Evolutionary conservation across 768 basidiomycete species (phyloP).

Genomic region (Russula sp.): DNA sequence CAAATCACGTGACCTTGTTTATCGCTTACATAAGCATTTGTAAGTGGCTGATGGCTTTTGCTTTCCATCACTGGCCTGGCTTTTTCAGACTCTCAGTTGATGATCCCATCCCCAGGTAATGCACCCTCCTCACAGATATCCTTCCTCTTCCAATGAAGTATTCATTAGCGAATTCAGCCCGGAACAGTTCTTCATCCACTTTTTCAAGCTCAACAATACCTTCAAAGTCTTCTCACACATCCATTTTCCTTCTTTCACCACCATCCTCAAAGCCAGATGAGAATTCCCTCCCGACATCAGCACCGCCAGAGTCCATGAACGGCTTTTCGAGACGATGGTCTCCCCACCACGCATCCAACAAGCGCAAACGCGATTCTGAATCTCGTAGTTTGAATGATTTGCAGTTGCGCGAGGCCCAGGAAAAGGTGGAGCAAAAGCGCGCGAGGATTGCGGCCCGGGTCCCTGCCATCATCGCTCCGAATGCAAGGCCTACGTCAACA

Average conservation of each 20-base stretch:
- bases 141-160: neutral
- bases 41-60: neutral
- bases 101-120: slow-evolving; percentile 16
- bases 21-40: neutral
- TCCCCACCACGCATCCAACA: neutral
- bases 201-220: neutral
- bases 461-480: slow-evolving; percentile 6
- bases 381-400: neutral
- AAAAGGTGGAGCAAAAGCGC: slow-evolving; percentile 22
- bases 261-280: neutral
- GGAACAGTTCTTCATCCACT: neutral
- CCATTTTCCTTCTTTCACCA: slow-evolving; percentile 2
- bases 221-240: slow-evolving; percentile 4
- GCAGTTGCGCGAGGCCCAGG: slow-evolving; percentile 16
- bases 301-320: neutral
- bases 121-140: neutral
- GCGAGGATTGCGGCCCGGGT: slow-evolving; percentile 22
- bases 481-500: neutral
- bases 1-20: neutral
- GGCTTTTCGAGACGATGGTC: neutral
- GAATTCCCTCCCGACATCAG: neutral
- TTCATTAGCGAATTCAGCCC: neutral
- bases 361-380: slow-evolving; percentile 19
- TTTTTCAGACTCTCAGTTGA: slow-evolving; percentile 5
- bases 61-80: neutral